These are phyloP conservation scores for Cyclotella baltica DNA, from an alignment of 108 stramenopile genomes.

Conservation along the genomic window DNA sequence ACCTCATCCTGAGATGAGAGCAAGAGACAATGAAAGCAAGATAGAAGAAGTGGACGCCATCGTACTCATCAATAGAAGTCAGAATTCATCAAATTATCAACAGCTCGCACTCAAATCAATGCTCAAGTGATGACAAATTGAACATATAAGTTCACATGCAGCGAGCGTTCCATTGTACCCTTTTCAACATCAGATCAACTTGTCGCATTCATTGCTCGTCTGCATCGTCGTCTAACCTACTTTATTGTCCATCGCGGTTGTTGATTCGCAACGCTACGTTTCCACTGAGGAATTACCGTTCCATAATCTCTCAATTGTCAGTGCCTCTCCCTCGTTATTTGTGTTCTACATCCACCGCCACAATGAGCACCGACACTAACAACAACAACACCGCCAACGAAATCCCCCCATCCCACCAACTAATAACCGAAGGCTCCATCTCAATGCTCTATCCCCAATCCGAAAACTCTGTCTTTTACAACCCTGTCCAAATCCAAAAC, in stretches of 20 bases:
- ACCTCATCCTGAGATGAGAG: too few relatives aligned
- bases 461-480: slow-evolving; percentile 96
- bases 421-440: slow-evolving; percentile 68
- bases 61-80: too few relatives aligned
- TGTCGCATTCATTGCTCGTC: neutral
- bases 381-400: neutral
- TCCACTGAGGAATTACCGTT: neutral
- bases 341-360: neutral
- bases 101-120: too few relatives aligned
- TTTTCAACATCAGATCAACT: neutral
- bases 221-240: neutral
- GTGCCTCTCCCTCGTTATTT: neutral
- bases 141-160: too few relatives aligned
- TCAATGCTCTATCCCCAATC: slow-evolving; percentile 74
- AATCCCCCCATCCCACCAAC: neutral
- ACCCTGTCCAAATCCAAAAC: slow-evolving; percentile 98
- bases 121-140: too few relatives aligned
- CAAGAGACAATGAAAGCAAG: too few relatives aligned
- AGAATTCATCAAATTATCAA: too few relatives aligned
- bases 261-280: neutral
- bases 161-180: neutral
- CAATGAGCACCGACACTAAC: neutral
- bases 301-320: neutral
- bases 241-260: neutral
- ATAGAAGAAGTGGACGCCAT: too few relatives aligned